These are phyloP conservation scores for Nitzschia palea DNA, from an alignment of 108 stramenopile species.

Conservation along the genomic window DNA sequence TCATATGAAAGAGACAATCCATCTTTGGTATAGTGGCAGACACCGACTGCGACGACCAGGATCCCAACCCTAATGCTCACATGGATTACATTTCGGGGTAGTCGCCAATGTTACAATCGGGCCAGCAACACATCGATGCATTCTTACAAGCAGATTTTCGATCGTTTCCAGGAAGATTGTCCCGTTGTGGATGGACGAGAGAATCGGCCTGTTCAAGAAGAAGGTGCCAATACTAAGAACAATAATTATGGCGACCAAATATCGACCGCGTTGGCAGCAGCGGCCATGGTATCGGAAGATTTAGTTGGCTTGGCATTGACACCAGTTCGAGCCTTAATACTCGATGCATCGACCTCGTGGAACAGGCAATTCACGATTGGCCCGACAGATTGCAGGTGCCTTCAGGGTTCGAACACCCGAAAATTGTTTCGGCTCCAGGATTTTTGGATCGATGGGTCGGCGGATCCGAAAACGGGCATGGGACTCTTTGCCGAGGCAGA, in stretches of 20 bases:
- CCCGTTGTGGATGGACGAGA: slow-evolving; percentile 73
- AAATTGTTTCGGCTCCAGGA: slow-evolving; percentile 93
- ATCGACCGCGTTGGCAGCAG: slow-evolving; percentile 19
- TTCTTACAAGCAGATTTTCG: slow-evolving; percentile 56
- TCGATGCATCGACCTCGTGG: slow-evolving; percentile 90
- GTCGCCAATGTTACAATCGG: slow-evolving; percentile 43
- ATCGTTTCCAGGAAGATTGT: slow-evolving; percentile 65
- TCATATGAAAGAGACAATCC: slow-evolving; percentile 50
- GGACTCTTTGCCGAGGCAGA: slow-evolving; percentile 95
- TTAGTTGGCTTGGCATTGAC: slow-evolving; percentile 72
- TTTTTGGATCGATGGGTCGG: slow-evolving; percentile 98
- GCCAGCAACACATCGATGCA: slow-evolving; percentile 64
- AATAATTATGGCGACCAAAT: slow-evolving; percentile 36
- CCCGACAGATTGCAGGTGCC: slow-evolving; percentile 74
- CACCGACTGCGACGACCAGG: slow-evolving; percentile 9
- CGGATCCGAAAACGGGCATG: slow-evolving; percentile 90
- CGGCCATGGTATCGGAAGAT: slow-evolving; percentile 66
- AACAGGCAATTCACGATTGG: slow-evolving; percentile 48
- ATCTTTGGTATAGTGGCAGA: slow-evolving; percentile 39
- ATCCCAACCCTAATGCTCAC: neutral
- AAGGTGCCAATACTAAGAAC: too few relatives aligned
- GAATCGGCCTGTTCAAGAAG: slow-evolving; percentile 51
- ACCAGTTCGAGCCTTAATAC: slow-evolving; percentile 79
- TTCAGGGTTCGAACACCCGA: slow-evolving; percentile 87
- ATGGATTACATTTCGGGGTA: slow-evolving; percentile 25